Evolutionary conservation across 148 eudicot species (phyloP), one percentile per base, ranked within the genome.

Genomic region (Euryodendron excelsum): DNA sequence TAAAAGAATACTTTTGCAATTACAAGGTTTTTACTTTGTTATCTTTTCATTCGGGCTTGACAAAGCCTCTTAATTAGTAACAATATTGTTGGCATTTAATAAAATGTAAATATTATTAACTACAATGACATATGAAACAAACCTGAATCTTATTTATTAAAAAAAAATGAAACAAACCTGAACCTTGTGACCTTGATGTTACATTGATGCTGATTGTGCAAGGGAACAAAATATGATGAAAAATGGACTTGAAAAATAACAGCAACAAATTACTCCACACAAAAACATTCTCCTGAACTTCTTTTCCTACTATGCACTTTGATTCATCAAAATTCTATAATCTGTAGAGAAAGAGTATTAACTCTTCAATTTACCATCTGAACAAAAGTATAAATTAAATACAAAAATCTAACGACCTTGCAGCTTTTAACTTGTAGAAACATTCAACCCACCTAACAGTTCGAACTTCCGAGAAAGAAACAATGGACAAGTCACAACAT

Each of bases 371-470:
- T 47, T 18, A 50, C 33, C 44, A 71, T 27, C 71, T 13, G 41
- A 67, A 39, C 71, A 17, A 36, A 48, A 67, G 7, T 21, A 44
- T 71, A 23, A 23, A 70, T 28, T 9, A 23, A 13, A 7, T 25
- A 59, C 52, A 48, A 67, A 65, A 44, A 69, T 69, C 73, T 69
- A 21, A 31, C 25, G 56, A 45, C 15, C 55, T 27, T 69, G 56
- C 73, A 47, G 36, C 31, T 69, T 69, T 27, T 69, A 31, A 28
- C 47, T 47, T 17, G 27, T 59, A 45, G 14, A 37, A 69, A 11
- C 27, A 39, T 23, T 44, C 33, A 69, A 36, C 31, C 33, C 15
- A 69, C 20, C 23, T 23, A 23, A 69, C 31, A 69, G 45, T 41
- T 41, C 45, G 7, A 41, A 41, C 28, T 36, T 37, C 28, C 28